phyloP scores from a whole-genome alignment of 192 early-diverging fungal species.

The Piromyces sp. region DNA sequence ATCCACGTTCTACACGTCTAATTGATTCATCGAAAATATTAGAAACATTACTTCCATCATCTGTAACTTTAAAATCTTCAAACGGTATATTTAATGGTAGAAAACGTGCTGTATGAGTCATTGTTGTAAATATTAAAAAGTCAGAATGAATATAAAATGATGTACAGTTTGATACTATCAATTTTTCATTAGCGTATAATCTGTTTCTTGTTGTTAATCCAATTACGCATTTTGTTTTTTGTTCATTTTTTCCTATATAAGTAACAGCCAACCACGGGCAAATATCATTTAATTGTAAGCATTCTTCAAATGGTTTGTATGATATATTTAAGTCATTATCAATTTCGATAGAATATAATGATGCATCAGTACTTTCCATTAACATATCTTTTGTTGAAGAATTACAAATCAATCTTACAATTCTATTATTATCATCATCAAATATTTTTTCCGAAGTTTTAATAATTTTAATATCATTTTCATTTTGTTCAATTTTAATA shows the following conservation, averaged over 20 bases:
- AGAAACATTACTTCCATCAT: slow-evolving; percentile 22
- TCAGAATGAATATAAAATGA: slow-evolving; percentile 71
- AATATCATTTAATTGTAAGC: slow-evolving; percentile 9
- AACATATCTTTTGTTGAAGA: slow-evolving; percentile 15
- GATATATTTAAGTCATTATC: slow-evolving; percentile 4
- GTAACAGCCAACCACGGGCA: slow-evolving; percentile 37
- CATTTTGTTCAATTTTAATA: slow-evolving; percentile 15
- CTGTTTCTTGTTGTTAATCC: slow-evolving; percentile 63
- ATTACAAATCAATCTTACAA: slow-evolving; percentile 13
- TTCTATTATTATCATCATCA: not conserved
- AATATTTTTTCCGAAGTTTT: slow-evolving; percentile 5
- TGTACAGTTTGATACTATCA: slow-evolving; percentile 60
- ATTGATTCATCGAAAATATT: slow-evolving; percentile 47
- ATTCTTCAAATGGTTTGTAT: slow-evolving; percentile 14
- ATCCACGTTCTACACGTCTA: slow-evolving; percentile 79
- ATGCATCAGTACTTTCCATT: slow-evolving; percentile 16
- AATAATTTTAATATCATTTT: slow-evolving; percentile 2
- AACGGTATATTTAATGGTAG: slow-evolving; percentile 22
- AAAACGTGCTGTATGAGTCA: slow-evolving; percentile 61
- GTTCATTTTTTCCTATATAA: slow-evolving; percentile 6
- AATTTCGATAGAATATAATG: slow-evolving; percentile 12
- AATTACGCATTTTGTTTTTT: slow-evolving; percentile 19
- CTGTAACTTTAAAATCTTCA: slow-evolving; percentile 20
- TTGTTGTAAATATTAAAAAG: slow-evolving; percentile 71
- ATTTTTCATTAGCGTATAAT: slow-evolving; percentile 54